phyloP scores from a whole-genome alignment of 768 basidiomycete genomes.

The Serendipita vermifera region DNA sequence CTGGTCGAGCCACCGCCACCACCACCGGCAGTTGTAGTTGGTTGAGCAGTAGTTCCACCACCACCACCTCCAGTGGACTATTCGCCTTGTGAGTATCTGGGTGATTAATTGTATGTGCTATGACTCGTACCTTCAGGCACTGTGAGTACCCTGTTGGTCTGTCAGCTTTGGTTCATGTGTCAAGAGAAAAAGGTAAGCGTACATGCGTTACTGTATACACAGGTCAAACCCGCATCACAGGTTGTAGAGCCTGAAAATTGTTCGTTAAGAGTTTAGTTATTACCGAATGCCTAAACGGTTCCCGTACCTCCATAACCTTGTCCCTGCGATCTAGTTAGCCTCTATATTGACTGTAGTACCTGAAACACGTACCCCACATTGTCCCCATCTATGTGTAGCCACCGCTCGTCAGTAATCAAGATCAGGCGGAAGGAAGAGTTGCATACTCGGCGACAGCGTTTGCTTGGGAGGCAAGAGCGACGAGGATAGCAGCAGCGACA shows the following conservation, averaged over 20 bases:
- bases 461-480: too few relatives aligned
- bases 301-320: too few relatives aligned
- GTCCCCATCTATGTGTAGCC: too few relatives aligned
- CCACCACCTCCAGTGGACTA: neutral
- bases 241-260: slow-evolving; percentile 28
- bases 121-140: slow-evolving; percentile 21
- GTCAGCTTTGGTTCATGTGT: slow-evolving; percentile 11
- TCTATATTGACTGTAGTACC: too few relatives aligned
- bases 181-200: neutral
- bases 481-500: too few relatives aligned
- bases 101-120: slow-evolving; percentile 31
- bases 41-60: neutral
- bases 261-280: too few relatives aligned
- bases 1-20: neutral
- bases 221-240: slow-evolving; percentile 26
- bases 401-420: too few relatives aligned
- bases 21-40: neutral
- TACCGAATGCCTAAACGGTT: too few relatives aligned
- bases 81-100: neutral
- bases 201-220: slow-evolving; percentile 21
- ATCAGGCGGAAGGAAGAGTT: too few relatives aligned
- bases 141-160: slow-evolving; percentile 26
- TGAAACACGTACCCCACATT: too few relatives aligned
- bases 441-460: too few relatives aligned
- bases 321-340: too few relatives aligned